Evolutionary conservation across 768 basidiomycete genomes (phyloP), one percentile per base, ranked within the genome.

Genomic region (Serendipita sp.): DNA sequence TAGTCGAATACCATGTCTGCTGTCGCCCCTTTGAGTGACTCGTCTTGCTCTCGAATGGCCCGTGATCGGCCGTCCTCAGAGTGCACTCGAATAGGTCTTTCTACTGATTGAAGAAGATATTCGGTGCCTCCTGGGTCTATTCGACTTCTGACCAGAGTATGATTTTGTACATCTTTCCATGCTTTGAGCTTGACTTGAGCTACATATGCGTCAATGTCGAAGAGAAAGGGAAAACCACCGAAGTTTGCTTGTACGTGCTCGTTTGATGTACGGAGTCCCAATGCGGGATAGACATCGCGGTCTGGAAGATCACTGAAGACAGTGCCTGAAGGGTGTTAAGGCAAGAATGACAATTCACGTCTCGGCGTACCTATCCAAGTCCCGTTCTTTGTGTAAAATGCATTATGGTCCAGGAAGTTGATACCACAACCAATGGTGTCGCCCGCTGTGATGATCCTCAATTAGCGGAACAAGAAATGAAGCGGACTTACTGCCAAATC

Each of bases 351-450:
- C 28, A 43, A 42, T 3, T 43, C 22, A 30, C 5, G 38, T 5
- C 41, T 43, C 4, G 41, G 26, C 68, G 42, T 68, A 86, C 88
- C 84, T 48, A 91, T 76, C 65, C 83, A 77, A 16, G 65, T 68
- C 3, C 76, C 76, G 62, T 77, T 77, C 70, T 77, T 76, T 50
- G 76, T 77, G 62, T 74, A 77, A 67, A 78, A 77, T 1, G 72
- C 74, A 0, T 65, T 64, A 24, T 62, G 31, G 0, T 44, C 60
- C 45, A 83, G 84, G 69, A 92, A 96, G 72, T 97, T 91, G 64
- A 98, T 79, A 0, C 95, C 95, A 69, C 92, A 95, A 11, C 95
- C 95, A 64, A 99, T 79, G 26, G 85, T 74, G 71, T 99, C 95
- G 5, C 86, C 88, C 45, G 83, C 92, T 94, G 67, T 9, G 64